Evolutionary conservation across 805 yeast genomes (phyloP), one percentile per base, ranked within the genome.

Genomic region (Candida coquimbonensis): DNA sequence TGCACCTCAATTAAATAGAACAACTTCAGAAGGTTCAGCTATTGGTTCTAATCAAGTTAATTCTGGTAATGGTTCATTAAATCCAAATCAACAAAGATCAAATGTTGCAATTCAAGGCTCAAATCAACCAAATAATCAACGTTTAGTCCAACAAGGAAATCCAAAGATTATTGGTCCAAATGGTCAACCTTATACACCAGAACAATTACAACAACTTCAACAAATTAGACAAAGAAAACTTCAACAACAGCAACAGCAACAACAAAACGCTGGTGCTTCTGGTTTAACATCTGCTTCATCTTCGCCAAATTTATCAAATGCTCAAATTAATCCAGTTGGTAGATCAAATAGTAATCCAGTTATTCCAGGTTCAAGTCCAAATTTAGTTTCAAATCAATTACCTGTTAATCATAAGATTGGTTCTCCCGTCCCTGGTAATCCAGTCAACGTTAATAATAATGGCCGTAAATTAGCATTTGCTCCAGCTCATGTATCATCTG

Each of bases 401-500:
- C 16, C 11, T 38, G 39, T 12, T 27, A 44, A 43, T 25, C 26
- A 11, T 21, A 41, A 44, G 14, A 32, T 35, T 11, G 33, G 42
- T 12, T 12, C 40, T 4, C 32, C 39, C 14, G 29, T 19, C 17
- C 16, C 8, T 26, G 36, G 16, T 8, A 26, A 37, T 24, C 13
- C 31, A 29, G 14, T 36, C 26, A 29, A 8, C n/a, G 3, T 29
- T 26, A 34, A 17, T 42, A 44, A 39, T 14, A 41, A 48, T 45
- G 53, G 48, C 4, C 54, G 53, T 27, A 54, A 54, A 39, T 26
- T 45, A 9, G 40, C 51, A 38, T 75, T 79, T 60, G 74, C 80
- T 0, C 78, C 81, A 13, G 76, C 80, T 1, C 87, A 81, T 53
- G 83, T 81, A 5, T 73, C 84, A 9, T 81, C 84, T 1, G 73